Base-by-base conservation (phyloP, 2,329 filamentous ascomycete genomes). In the Biscogniauxia sp. region DNA sequence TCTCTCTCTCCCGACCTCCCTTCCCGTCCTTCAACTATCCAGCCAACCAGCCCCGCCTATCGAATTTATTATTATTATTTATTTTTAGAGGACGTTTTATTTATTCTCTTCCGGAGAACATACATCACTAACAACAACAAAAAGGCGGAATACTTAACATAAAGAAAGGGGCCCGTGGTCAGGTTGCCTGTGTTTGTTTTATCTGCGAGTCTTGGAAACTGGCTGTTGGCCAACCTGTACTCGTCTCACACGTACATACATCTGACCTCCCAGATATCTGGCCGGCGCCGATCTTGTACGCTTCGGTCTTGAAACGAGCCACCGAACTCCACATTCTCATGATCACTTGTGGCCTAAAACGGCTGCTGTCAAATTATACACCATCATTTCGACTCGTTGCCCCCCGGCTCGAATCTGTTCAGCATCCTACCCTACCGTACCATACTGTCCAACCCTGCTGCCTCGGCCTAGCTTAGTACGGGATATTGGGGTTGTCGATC, bases 401-500 rank as follows among this genome's bases (percentile, higher is more conserved):
- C 59, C 68, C 68, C 70, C 61, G 68, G 68, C 65, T 68, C 66
- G 64, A 69, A 68, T 67, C 69, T 72, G 56, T 66, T 64, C 61
- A 65, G 63, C 63, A 70, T 67, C 67, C 61, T 62, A 69, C 74
- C 68, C 72, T 72, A 63, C 66, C 67, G 68, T 68, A 67, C 58
- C 49, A 57, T 58, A 63, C 73, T 65, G 70, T 69, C 74, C 66
- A 72, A 79, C 77, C 79, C 76, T 77, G 75, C 75, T 75, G 69
- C 76, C 73, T 78, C 76, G 76, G 75, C 74, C 75, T 73, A 61
- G 77, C 75, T 76, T 76, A 73, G 73, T 78, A 78, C 76, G 77
- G 79, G 79, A 81, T 76, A 81, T 79, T 77, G 64, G 76, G 75
- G 73, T 72, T 79, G 82, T 79, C 81, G 82, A 84, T 84, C 82